Evolutionary conservation across 495 filamentous ascomycete species (phyloP).

Genomic region (Trichocladium antarcticum): DNA sequence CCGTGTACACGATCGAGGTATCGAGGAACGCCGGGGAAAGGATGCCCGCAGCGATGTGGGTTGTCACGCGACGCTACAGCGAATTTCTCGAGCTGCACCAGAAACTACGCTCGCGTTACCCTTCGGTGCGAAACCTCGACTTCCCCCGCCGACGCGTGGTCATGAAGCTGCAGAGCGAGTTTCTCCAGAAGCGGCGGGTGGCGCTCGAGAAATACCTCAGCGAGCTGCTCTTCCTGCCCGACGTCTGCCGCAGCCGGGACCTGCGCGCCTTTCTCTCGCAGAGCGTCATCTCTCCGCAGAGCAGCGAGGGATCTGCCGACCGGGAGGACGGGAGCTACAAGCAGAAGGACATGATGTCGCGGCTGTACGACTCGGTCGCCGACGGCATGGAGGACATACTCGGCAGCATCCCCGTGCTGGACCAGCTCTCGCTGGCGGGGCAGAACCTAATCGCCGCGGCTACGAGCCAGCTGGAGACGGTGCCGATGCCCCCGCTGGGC

Average conservation of each 20-base stretch:
- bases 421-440: slow-evolving; percentile 84
- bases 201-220: slow-evolving; percentile 80
- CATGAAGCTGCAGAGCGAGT: slow-evolving; percentile 92
- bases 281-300: slow-evolving; percentile 51
- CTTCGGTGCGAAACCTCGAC: slow-evolving; percentile 76
- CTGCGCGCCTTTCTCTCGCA: slow-evolving; percentile 90
- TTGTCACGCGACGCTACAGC: slow-evolving; percentile 74
- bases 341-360: slow-evolving; percentile 76
- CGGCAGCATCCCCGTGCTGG: slow-evolving; percentile 85
- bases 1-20: slow-evolving; percentile 87
- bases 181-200: slow-evolving; percentile 74
- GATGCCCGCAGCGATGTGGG: slow-evolving; percentile 77
- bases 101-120: slow-evolving; percentile 69
- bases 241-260: slow-evolving; percentile 88
- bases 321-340: slow-evolving; percentile 39
- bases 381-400: slow-evolving; percentile 98
- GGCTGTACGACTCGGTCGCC: slow-evolving; percentile 89
- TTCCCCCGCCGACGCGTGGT: slow-evolving; percentile 87
- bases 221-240: slow-evolving; percentile 72
- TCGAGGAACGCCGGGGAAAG: slow-evolving; percentile 78
- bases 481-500: slow-evolving; percentile 38
- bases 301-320: slow-evolving; percentile 30
- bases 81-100: slow-evolving; percentile 96
- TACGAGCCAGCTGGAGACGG: slow-evolving; percentile 57
- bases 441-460: slow-evolving; percentile 88